Percentiles rank a stretch among this genome's conserved stretches.
Evolutionary conservation across 345 rosid genomes (phyloP).

Genomic region (Eucalyptus urophylla): DNA sequence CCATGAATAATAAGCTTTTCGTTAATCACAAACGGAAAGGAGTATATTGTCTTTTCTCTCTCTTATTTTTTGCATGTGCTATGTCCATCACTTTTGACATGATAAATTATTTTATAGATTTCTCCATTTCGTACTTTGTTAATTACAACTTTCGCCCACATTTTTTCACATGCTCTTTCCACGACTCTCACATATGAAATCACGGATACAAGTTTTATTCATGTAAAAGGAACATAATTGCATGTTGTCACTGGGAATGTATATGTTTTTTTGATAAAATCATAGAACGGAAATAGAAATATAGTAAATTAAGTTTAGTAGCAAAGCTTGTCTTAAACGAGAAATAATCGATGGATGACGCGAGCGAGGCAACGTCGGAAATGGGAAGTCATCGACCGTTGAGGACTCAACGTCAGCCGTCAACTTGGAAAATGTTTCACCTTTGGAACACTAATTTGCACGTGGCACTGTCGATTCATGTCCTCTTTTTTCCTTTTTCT

Average conservation of each 20-base stretch:
- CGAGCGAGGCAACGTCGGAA: not conserved
- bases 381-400: not conserved
- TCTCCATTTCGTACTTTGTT: not conserved
- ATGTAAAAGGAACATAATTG: not conserved
- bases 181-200: not conserved
- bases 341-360: not conserved
- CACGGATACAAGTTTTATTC: not conserved
- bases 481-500: fast-evolving
- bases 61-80: not conserved
- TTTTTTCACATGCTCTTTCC: not conserved
- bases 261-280: not conserved
- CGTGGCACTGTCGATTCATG: not conserved
- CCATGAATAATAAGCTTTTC: not conserved
- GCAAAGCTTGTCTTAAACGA: not conserved
- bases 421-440: not conserved
- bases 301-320: not conserved
- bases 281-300: not conserved
- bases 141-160: not conserved
- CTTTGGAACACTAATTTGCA: not conserved
- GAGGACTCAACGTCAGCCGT: not conserved
- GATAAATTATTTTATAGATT: not conserved
- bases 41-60: not conserved
- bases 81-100: not conserved
- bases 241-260: not conserved
- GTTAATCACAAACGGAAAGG: not conserved